Percentiles rank a stretch among this genome's conserved stretches.
These are phyloP conservation scores for Podaxis sp. DNA, from an alignment of 768 basidiomycete species.

Conservation along the genomic window DNA sequence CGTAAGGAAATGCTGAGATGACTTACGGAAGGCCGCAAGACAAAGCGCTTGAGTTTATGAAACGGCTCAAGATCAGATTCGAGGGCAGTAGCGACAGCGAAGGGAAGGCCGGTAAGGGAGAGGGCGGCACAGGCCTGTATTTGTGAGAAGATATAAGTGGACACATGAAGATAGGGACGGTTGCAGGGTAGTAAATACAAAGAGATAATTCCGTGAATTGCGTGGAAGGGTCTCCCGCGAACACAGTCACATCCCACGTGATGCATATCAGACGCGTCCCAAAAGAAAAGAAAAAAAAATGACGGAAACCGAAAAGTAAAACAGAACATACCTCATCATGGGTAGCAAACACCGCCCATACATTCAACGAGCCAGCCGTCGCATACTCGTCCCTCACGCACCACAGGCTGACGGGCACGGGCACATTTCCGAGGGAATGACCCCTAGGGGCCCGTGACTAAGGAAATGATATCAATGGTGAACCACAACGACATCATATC, in stretches of 20 bases:
- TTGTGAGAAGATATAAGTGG: slow-evolving; percentile 10
- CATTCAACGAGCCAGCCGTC: slow-evolving; percentile 29
- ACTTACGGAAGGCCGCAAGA: slow-evolving; percentile 21
- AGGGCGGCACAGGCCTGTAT: slow-evolving; percentile 57
- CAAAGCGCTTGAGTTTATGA: slow-evolving; percentile 50
- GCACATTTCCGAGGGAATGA: slow-evolving; percentile 23
- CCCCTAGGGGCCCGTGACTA: slow-evolving; percentile 21
- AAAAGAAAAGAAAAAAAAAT: not conserved
- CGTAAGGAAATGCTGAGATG: slow-evolving; percentile 18
- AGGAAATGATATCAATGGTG: slow-evolving; percentile 19
- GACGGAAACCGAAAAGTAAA: slow-evolving; percentile 12
- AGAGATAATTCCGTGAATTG: slow-evolving; percentile 27
- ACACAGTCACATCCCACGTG: slow-evolving; percentile 26
- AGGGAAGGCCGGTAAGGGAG: slow-evolving; percentile 44
- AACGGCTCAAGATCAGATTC: slow-evolving; percentile 65
- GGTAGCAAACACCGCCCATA: slow-evolving; percentile 58
- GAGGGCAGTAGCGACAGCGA: slow-evolving; percentile 55
- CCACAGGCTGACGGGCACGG: slow-evolving; percentile 51
- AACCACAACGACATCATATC: slow-evolving; percentile 20
- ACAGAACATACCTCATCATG: slow-evolving; percentile 58
- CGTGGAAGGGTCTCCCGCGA: slow-evolving; percentile 26
- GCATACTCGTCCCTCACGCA: slow-evolving; percentile 34
- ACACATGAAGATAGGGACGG: slow-evolving; percentile 14
- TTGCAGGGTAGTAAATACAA: slow-evolving; percentile 9
- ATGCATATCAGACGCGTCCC: slow-evolving; percentile 17